These are phyloP conservation scores for Ajuga chamaepitys DNA, from an alignment of 257 asterid genomes.

Conservation along the genomic window DNA sequence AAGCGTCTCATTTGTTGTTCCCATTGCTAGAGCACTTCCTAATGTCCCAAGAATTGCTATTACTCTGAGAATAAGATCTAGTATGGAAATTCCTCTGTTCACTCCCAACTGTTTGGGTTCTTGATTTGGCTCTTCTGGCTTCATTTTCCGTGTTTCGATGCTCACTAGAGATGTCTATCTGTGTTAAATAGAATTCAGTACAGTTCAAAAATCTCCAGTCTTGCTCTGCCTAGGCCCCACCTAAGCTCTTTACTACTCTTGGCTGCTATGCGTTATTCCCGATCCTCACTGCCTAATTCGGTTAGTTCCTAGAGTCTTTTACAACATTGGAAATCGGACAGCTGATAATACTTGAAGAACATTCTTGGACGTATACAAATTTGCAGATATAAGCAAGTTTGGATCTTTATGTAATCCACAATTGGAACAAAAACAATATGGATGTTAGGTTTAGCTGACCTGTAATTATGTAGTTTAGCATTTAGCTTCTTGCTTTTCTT, in stretches of 20 bases:
- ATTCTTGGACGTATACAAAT: slow-evolving; percentile 12
- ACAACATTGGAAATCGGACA: not conserved
- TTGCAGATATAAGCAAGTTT: slow-evolving; percentile 29
- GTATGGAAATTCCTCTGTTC: slow-evolving; percentile 41
- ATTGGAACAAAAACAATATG: slow-evolving; percentile 17
- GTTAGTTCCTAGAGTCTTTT: no score
- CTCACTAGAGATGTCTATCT: not conserved
- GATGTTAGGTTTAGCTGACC: slow-evolving; percentile 28
- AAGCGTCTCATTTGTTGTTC: slow-evolving; percentile 59
- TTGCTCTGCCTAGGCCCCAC: no score
- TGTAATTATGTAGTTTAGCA: slow-evolving; percentile 29
- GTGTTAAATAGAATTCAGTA: not conserved
- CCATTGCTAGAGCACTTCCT: slow-evolving; percentile 74
- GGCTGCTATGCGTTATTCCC: no score
- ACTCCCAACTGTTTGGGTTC: slow-evolving; percentile 12
- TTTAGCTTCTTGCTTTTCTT: slow-evolving; percentile 32
- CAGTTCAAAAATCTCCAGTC: no score
- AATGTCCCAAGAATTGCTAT: slow-evolving; percentile 51
- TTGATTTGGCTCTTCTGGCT: slow-evolving; percentile 32
- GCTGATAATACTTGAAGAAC: not conserved
- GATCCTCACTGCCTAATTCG: no score
- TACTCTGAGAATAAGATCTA: slow-evolving; percentile 52
- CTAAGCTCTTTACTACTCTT: no score
- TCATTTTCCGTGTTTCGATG: slow-evolving; percentile 21
- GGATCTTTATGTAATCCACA: slow-evolving; percentile 18